These are phyloP conservation scores for Geotrichum ghanense DNA, from an alignment of 805 yeast species.

Conservation along the genomic window DNA sequence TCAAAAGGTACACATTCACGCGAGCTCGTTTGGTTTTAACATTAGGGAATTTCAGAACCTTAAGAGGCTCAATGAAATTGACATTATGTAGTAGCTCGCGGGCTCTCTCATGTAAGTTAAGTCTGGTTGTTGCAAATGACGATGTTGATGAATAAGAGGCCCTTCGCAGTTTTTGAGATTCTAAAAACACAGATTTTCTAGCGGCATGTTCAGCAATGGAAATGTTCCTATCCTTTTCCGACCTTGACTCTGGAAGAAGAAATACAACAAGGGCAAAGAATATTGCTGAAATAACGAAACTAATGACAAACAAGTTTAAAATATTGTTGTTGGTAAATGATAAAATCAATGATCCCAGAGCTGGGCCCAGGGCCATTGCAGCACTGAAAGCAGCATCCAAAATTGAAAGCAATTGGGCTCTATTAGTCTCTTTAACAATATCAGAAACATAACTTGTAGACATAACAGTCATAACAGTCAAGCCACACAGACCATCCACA, in stretches of 20 bases:
- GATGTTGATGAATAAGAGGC: neutral
- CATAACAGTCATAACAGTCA: neutral
- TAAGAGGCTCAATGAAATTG: neutral
- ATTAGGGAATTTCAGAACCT: neutral
- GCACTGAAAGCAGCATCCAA: conserved; percentile 6
- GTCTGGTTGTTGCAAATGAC: neutral
- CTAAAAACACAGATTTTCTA: neutral
- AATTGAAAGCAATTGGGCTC: conserved; percentile 26
- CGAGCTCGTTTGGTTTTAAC: neutral
- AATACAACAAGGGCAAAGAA: neutral
- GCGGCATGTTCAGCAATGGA: neutral
- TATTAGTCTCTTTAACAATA: conserved; percentile 46
- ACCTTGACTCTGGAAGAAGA: neutral
- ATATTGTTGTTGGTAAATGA: neutral
- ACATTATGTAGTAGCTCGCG: neutral
- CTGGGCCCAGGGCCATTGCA: conserved; percentile 5
- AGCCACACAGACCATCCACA: neutral
- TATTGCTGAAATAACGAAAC: neutral
- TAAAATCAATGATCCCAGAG: neutral
- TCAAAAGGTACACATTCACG: neutral
- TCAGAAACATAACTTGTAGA: conserved; percentile 44
- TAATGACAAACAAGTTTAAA: neutral
- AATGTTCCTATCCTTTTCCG: neutral
- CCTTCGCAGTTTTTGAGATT: neutral
- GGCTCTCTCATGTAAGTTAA: neutral